phyloP scores from a whole-genome alignment of 441 rosid species.

The Geranium incanum region DNA sequence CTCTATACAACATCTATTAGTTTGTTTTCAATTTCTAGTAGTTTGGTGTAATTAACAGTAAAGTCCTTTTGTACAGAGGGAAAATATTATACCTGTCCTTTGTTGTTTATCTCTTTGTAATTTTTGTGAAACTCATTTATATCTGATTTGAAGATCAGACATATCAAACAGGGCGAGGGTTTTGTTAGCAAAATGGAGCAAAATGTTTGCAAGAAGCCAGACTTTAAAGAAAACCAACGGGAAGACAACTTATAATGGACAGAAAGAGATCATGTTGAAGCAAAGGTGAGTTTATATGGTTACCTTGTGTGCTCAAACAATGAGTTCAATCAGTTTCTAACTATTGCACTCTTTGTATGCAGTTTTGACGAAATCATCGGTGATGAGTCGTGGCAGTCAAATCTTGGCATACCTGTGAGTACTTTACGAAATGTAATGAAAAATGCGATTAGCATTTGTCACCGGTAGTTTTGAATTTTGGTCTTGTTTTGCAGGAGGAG shows the following conservation, averaged over 20 bases:
- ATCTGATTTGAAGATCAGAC: constrained; percentile 98
- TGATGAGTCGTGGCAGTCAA: constrained; percentile 50
- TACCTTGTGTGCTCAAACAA: constrained; percentile 16
- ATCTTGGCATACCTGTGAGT: constrained; percentile 51
- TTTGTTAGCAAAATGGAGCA: constrained; percentile 90
- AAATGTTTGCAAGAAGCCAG: constrained; percentile 70
- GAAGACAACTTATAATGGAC: constrained; percentile 44
- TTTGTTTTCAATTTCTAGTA: background rate
- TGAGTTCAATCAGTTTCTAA: constrained; percentile 27
- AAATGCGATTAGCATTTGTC: constrained; percentile 15
- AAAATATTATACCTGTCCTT: constrained; percentile 1
- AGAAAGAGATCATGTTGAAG: constrained; percentile 65
- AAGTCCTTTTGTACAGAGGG: background rate
- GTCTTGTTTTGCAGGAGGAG: constrained; percentile 47
- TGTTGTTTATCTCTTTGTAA: constrained; percentile 19
- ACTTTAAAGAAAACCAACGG: constrained; percentile 67
- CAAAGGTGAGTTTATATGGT: constrained; percentile 54
- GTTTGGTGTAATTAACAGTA: constrained; percentile 4
- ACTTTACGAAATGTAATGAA: constrained; percentile 9
- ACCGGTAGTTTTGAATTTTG: constrained; percentile 19
- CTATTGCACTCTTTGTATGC: constrained; percentile 31
- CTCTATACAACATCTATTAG: background rate
- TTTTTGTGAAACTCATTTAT: constrained; percentile 62
- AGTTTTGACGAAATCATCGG: constrained; percentile 81
- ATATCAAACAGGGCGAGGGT: constrained; percentile 97